Evolutionary conservation across 805 yeast genomes (phyloP), one percentile per base, ranked within the genome.

Genomic region (Metschnikowia chrysomelidarum): DNA sequence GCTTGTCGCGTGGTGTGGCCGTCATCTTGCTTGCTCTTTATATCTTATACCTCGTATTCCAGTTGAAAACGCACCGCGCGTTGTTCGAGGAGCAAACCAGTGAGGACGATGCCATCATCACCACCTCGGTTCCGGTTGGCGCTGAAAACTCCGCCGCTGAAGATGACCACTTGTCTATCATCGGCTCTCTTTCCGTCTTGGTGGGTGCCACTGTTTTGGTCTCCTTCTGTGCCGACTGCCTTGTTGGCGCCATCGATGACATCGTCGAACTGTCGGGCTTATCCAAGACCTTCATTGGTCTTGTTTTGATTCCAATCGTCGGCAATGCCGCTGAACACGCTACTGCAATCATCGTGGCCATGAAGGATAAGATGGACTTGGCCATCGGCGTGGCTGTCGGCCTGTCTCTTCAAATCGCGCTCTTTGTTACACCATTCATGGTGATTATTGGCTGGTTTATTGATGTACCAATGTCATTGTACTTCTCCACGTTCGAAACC

Each of bases 301-400:
- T 93, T 48, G 82, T 93, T 49, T 78, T 93, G 29, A 82, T 93
- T 44, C 98, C 98, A 25, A 91, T 93, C 44, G 98, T 93, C 18
- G 98, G 98, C 38, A 93, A 93, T 54, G 98, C 98, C 3, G 98
- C 98, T 9, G 98, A 93, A 62, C 98, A 93, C 61, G 98, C 87
- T 34, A 93, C 98, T 13, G 96, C 98, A 3, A 83, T 93, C 23
- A 75, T 87, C 43, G 98, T 93, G 31, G 98, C 98, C 15, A 78
- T 80, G 74, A 88, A 88, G 64, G 87, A 93, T 62, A 93, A 93
- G 65, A 93, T 93, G 96, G 98, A 93, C 59, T 74, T 93, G 41
- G 97, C 98, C 10, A 76, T 93, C 49, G 95, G 96, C 40, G 98
- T 93, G 30, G 98, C 98, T 2, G 81, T 93, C 41, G 98, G 98